A percentile compares a stretch with the other conserved stretches of the same genome.
Evolutionary conservation across 139 green algal species (phyloP).

Genomic region (Coccomyxa sp.): DNA sequence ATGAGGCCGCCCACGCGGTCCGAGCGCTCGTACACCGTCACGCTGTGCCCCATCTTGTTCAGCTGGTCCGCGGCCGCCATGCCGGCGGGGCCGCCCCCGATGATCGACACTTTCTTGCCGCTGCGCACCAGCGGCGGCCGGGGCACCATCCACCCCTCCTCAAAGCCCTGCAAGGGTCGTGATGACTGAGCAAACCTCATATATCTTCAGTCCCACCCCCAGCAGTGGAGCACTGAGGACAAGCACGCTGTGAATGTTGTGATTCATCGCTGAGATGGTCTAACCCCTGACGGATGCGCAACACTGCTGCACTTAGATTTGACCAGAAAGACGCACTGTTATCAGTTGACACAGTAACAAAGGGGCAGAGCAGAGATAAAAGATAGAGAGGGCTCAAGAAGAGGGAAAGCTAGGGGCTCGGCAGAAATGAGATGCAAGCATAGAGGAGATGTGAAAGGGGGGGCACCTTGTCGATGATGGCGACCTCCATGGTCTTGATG

Average conservation of each 20-base stretch:
- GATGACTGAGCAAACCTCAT: too few relatives aligned
- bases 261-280: too few relatives aligned
- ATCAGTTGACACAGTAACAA: too few relatives aligned
- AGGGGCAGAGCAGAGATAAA: too few relatives aligned
- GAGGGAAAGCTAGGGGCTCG: too few relatives aligned
- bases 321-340: too few relatives aligned
- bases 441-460: background rate
- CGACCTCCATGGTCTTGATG: constrained; percentile 95
- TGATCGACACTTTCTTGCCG: constrained; percentile 75
- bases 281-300: too few relatives aligned
- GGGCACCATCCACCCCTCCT: constrained; percentile 94
- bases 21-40: constrained; percentile 91
- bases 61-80: constrained; percentile 94
- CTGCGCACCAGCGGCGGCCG: constrained; percentile 75
- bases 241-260: background rate
- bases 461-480: constrained; percentile 87
- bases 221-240: too few relatives aligned
- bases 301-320: too few relatives aligned
- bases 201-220: too few relatives aligned
- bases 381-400: too few relatives aligned
- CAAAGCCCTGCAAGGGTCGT: constrained; percentile 76
- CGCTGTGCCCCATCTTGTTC: constrained; percentile 90
- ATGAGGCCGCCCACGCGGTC: constrained; percentile 94
- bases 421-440: too few relatives aligned
- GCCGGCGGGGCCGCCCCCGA: constrained; percentile 87